A percentile compares a stretch with the other conserved stretches of the same genome.
Evolutionary conservation across 805 yeast species (phyloP).

Genomic region (Pichia deserticola): DNA sequence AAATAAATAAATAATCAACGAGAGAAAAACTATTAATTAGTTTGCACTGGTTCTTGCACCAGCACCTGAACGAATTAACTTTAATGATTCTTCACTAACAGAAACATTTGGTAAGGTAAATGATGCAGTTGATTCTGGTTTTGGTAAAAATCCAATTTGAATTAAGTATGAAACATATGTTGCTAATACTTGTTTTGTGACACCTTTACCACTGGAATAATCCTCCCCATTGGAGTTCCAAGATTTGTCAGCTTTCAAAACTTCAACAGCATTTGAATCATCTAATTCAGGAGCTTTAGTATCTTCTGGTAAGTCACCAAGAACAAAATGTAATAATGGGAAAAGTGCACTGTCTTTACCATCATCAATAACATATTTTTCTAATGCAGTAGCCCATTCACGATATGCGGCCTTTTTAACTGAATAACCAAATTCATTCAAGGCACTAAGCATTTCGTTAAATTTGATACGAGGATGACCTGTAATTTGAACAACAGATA

Average conservation of each 20-base stretch:
- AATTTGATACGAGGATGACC: conserved; percentile 89
- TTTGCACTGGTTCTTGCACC: conserved; percentile 67
- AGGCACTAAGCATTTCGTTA: conserved; percentile 61
- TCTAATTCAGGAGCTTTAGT: conserved; percentile 95
- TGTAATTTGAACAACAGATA: conserved; percentile 87
- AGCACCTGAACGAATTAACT: conserved; percentile 55
- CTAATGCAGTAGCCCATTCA: conserved; percentile 72
- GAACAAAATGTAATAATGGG: conserved; percentile 89
- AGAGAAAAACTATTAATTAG: conserved; percentile 1
- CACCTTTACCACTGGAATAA: conserved; percentile 64
- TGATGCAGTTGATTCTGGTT: conserved; percentile 41
- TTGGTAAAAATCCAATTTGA: conserved; percentile 71
- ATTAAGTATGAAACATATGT: conserved; percentile 73
- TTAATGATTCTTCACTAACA: conserved; percentile 50
- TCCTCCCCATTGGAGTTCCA: conserved; percentile 51
- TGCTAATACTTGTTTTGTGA: conserved; percentile 59
- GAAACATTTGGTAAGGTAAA: conserved; percentile 47
- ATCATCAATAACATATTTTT: conserved; percentile 66
- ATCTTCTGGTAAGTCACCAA: conserved; percentile 84
- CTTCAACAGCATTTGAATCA: conserved; percentile 70
- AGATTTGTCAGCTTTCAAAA: conserved; percentile 52
- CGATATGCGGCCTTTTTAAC: conserved; percentile 59
- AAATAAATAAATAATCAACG: neutral
- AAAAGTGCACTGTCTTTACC: conserved; percentile 79
- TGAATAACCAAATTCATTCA: conserved; percentile 66